Evolutionary conservation across 1,284 basidiomycete species (phyloP).

Genomic region (Irpex sp.): DNA sequence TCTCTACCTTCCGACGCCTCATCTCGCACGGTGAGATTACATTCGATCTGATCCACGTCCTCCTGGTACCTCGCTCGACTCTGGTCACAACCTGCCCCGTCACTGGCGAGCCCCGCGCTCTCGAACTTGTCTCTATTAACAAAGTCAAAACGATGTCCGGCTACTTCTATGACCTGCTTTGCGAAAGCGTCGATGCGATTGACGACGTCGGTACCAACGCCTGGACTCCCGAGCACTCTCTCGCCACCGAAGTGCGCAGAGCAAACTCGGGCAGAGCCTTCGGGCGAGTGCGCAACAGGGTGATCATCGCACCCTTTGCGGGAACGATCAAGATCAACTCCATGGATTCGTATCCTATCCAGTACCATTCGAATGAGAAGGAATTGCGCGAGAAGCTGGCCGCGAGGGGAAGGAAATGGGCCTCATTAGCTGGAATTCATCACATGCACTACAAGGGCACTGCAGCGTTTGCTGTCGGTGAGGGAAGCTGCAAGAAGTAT

Average conservation of each 20-base stretch:
- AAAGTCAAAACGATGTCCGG: slow-evolving; percentile 26
- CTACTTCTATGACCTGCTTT: slow-evolving; percentile 35
- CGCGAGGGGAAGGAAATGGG: slow-evolving; percentile 52
- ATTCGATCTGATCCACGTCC: slow-evolving; percentile 48
- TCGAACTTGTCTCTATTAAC: slow-evolving; percentile 36
- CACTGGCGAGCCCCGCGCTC: slow-evolving; percentile 45
- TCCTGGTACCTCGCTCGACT: slow-evolving; percentile 47
- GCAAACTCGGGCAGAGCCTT: slow-evolving; percentile 19
- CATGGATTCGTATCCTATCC: slow-evolving; percentile 48
- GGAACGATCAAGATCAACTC: slow-evolving; percentile 46
- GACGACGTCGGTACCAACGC: slow-evolving; percentile 21
- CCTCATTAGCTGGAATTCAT: slow-evolving; percentile 43
- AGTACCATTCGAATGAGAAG: slow-evolving; percentile 40
- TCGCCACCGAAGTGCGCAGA: slow-evolving; percentile 9
- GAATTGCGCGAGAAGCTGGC: slow-evolving; percentile 34
- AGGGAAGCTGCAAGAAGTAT: slow-evolving; percentile 25
- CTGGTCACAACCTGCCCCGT: slow-evolving; percentile 46
- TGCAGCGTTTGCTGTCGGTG: slow-evolving; percentile 27
- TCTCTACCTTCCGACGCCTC: slow-evolving; percentile 42
- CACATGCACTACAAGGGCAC: slow-evolving; percentile 53
- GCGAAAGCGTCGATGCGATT: slow-evolving; percentile 47
- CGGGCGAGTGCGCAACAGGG: slow-evolving; percentile 36
- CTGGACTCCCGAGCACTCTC: slow-evolving; percentile 9
- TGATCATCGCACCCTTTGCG: slow-evolving; percentile 38
- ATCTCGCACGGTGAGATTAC: slow-evolving; percentile 51